Evolutionary conservation across 352 stramenopile species (phyloP), one percentile per base, ranked within the genome.

Genomic region (Globisporangium carolinianum): DNA sequence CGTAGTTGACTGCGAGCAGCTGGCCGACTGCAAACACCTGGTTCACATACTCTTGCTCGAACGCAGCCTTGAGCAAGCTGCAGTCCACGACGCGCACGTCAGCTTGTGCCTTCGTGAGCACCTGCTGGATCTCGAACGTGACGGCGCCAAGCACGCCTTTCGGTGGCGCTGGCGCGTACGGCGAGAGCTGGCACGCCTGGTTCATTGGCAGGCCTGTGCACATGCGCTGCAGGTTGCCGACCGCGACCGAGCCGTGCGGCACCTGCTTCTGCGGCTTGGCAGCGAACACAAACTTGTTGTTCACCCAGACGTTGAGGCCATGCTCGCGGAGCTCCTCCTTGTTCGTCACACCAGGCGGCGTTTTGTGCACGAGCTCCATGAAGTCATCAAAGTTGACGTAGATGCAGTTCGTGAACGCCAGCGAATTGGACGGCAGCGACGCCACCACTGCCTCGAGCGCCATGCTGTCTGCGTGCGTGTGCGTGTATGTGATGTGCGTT

Each of bases 391-490:
- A 54, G 62, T 87, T 72, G 38, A 91, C 68, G 55, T 93, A 94
- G 14, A 94, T 66, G 65, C 79, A 77, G 73, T 94, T 94, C 55
- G 80, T 91, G 68, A 88, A 91, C 55, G 80, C 84, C 14, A 89
- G 72, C 42, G 82, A 87, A 62, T 94, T 91, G 68, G 66, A 75
- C 35, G 84, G 80, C 14, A 94, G 72, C 0, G 72, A 72, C 57
- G 81, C 75, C n/a, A 90, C 80, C 4, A 73, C 62, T 37, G 65
- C 73, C 60, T 87, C 76, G 61, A 89, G 65, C 60, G 73, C 53
- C 79, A 89, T 89, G 17, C 15, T 67, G 39, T 11, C 18, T 49
- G 10, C 10, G 7, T n/a, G 6, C 5, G 14, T 3, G 14, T 45
- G 12, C 15, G 35, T 38, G 36, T 6, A 46, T 18, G 18, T 18